These are phyloP conservation scores for Aspergillus homomorphus DNA, from an alignment of 495 filamentous ascomycete genomes.

Conservation along the genomic window DNA sequence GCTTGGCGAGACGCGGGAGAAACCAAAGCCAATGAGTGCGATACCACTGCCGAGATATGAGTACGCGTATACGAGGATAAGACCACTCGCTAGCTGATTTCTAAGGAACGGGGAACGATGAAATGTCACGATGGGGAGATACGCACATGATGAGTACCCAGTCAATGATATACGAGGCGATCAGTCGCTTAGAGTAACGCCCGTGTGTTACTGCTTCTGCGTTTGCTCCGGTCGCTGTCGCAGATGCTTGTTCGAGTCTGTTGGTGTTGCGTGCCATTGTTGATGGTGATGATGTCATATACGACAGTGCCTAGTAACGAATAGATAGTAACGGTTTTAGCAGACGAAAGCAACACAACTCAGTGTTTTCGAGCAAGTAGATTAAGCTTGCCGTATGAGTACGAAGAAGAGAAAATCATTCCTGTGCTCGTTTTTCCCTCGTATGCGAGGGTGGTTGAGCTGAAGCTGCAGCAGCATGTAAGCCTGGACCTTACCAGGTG, in stretches of 20 bases:
- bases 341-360: too few species aligned
- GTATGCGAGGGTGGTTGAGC: neutral
- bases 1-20: slow-evolving; percentile 40
- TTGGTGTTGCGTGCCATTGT: neutral
- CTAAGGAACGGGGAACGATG: neutral
- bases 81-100: neutral
- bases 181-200: slow-evolving; percentile 34
- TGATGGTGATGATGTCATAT: neutral
- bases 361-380: too few species aligned
- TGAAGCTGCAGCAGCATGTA: neutral
- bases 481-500: neutral
- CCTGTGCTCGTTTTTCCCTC: neutral
- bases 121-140: neutral
- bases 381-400: too few species aligned
- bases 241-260: neutral
- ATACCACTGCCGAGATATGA: slow-evolving; percentile 32
- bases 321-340: too few species aligned
- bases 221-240: neutral
- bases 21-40: slow-evolving; percentile 45
- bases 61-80: neutral
- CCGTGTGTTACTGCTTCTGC: neutral
- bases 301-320: too few species aligned
- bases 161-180: slow-evolving; percentile 51
- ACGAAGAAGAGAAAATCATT: too few species aligned
- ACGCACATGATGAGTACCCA: slow-evolving; percentile 53